A percentile compares a stretch with the other conserved stretches of the same genome.
These are phyloP conservation scores for Colletotrichum agaves DNA, from an alignment of 2,329 filamentous ascomycete species.

Conservation along the genomic window DNA sequence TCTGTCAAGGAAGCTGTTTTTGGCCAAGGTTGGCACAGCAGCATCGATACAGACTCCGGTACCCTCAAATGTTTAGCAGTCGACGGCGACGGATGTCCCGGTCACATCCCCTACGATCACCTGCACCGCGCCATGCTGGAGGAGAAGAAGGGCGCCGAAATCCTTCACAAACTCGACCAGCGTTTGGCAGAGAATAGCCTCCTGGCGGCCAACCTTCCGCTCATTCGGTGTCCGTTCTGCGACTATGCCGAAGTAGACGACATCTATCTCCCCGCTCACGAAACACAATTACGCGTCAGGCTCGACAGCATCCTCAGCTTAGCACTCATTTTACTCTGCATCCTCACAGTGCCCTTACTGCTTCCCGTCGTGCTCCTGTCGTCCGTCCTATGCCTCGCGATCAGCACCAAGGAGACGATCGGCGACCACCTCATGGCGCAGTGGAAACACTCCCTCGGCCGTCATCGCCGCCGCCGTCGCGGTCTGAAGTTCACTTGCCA, in stretches of 20 bases:
- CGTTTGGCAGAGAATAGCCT: constrained; percentile 82
- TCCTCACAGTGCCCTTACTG: constrained; percentile 66
- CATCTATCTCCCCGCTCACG: constrained; percentile 69
- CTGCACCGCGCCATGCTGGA: constrained; percentile 78
- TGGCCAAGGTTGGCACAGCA: constrained; percentile 90
- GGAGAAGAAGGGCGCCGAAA: constrained; percentile 76
- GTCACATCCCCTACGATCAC: constrained; percentile 76
- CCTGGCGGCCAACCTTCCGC: constrained; percentile 75
- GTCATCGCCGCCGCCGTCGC: constrained; percentile 75
- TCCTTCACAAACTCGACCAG: constrained; percentile 80
- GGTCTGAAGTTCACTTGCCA: constrained; percentile 83
- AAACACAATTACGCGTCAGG: constrained; percentile 67
- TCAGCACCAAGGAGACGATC: constrained; percentile 56
- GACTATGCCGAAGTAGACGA: constrained; percentile 90
- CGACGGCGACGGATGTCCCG: constrained; percentile 74
- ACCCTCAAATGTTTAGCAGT: constrained; percentile 88
- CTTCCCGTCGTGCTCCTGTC: constrained; percentile 62
- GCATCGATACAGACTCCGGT: constrained; percentile 76
- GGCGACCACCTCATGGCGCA: constrained; percentile 55
- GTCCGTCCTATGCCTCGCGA: constrained; percentile 55
- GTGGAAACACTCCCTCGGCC: constrained; percentile 70
- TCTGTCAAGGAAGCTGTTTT: constrained; percentile 89
- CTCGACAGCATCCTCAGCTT: constrained; percentile 60
- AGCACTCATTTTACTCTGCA: constrained; percentile 61
- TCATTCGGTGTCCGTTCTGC: constrained; percentile 91